Evolutionary conservation across 2,329 filamentous ascomycete genomes (phyloP), one percentile per base, ranked within the genome.

Genomic region (Decorospora gaudefroyi): DNA sequence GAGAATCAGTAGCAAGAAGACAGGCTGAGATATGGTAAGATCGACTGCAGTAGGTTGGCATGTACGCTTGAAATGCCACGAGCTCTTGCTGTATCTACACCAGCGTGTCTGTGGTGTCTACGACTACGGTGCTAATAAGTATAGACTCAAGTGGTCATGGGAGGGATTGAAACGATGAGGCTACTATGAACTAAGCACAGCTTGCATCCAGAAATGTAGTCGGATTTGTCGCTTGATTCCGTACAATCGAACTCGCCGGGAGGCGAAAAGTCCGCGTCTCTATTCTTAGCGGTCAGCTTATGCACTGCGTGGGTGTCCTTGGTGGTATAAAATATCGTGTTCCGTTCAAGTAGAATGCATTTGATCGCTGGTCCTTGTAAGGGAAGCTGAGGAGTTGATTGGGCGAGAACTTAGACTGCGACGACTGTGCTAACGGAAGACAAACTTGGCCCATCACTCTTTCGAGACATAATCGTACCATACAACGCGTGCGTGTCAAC

Each of bases 31-130:
- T 8, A 12, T n/a, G 9, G 1, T 16, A 16, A 1, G 15, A 30
- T 54, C 25, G 58, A 69, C 62, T 64, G 15, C 68, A 62, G 32
- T 60, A 71, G 2, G 68, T 70, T 16, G 68, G 49, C 33, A 68
- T 28, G 16, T 69, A 72, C 12, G 62, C 65, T 2, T 71, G 15
- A 70, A 53, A 16, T 71, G 53, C 69, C 69, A 72, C 12, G 63
- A 64, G 34, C 59, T 64, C 23, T 62, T 61, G 10, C 59, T 46
- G 19, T 69, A 71, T 5, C 64, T 62, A 12, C 64, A n/a, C 47
- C 4, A 72, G 34, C 7, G 60, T 55, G 46, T 70, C 57, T 2
- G 64, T 68, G 33, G 71, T 71, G 13, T 53, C 51, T 3, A 70
- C 50, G 1, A 72, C 51, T 4, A 67, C 59, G 1, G 68, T 70